Evolutionary conservation across 805 yeast species (phyloP).

Genomic region (Jamesozyma piceae): DNA sequence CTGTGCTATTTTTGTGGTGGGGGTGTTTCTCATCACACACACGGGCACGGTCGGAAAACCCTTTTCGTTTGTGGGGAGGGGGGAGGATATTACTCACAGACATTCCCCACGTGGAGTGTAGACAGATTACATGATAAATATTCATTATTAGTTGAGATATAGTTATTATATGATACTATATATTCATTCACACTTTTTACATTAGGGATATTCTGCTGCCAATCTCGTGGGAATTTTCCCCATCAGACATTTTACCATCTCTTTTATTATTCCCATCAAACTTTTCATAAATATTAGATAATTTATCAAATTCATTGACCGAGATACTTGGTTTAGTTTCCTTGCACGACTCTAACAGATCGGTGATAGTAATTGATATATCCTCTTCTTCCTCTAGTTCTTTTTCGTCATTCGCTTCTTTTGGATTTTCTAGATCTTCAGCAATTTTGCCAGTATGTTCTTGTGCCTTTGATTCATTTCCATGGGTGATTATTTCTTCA

Average conservation of each 20-base stretch:
- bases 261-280: conserved; percentile 54
- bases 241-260: conserved; percentile 84
- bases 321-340: conserved; percentile 92
- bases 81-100: too few species aligned
- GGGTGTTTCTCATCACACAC: too few species aligned
- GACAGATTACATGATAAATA: background rate
- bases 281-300: conserved; percentile 54
- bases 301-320: conserved; percentile 52
- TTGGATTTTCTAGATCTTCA: background rate
- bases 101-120: too few species aligned
- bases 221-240: conserved; percentile 65
- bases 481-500: background rate
- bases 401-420: too few species aligned
- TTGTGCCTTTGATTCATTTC: background rate
- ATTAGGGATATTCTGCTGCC: conserved; percentile 81
- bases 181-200: too few species aligned
- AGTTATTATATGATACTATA: too few species aligned
- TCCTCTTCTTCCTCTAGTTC: background rate
- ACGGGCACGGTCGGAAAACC: too few species aligned
- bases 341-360: conserved; percentile 50
- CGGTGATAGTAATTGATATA: conserved; percentile 36
- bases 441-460: background rate
- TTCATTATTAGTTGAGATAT: too few species aligned
- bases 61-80: too few species aligned
- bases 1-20: too few species aligned